Conservation (phyloP, 306 rosid species). For the Trifolium subterraneum region DNA sequence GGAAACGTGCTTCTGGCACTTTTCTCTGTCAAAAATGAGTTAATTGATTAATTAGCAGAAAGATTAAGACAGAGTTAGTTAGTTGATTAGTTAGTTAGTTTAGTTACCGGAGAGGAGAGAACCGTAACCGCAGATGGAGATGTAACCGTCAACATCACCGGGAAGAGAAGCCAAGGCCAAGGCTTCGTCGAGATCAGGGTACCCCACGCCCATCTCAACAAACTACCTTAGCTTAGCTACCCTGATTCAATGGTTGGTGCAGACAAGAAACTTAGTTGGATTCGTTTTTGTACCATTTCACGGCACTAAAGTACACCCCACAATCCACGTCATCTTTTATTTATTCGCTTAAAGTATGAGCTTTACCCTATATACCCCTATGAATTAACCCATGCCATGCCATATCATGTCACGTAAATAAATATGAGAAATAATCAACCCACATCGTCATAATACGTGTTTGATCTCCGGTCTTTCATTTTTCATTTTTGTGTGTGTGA, state of each 20-base stretch:
- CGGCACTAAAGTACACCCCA: not conserved
- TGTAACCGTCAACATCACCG: constrained; percentile 47
- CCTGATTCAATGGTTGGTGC: not conserved
- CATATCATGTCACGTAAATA: too few species aligned
- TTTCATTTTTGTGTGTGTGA: too few species aligned
- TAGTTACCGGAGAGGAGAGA: constrained; percentile 84
- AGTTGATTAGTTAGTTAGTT: not conserved
- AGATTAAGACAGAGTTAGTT: too few species aligned
- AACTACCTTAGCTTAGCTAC: not conserved
- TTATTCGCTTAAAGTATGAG: too few species aligned
- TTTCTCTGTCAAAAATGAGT: constrained; percentile 50
- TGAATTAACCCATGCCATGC: too few species aligned
- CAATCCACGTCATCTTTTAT: not conserved
- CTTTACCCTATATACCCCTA: too few species aligned
- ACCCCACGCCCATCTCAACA: constrained; percentile 10
- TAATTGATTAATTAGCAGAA: not conserved
- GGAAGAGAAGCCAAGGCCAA: constrained; percentile 38
- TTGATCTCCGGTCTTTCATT: too few species aligned
- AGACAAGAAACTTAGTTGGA: not conserved
- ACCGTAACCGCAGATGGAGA: constrained; percentile 86
- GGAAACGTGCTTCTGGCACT: constrained; percentile 91
- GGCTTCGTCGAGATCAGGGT: constrained; percentile 38
- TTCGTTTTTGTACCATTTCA: not conserved
- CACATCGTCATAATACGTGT: too few species aligned
- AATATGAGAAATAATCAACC: too few species aligned